These are phyloP conservation scores for Thelonectria rubi DNA, from an alignment of 2,329 filamentous ascomycete species.

Conservation along the genomic window DNA sequence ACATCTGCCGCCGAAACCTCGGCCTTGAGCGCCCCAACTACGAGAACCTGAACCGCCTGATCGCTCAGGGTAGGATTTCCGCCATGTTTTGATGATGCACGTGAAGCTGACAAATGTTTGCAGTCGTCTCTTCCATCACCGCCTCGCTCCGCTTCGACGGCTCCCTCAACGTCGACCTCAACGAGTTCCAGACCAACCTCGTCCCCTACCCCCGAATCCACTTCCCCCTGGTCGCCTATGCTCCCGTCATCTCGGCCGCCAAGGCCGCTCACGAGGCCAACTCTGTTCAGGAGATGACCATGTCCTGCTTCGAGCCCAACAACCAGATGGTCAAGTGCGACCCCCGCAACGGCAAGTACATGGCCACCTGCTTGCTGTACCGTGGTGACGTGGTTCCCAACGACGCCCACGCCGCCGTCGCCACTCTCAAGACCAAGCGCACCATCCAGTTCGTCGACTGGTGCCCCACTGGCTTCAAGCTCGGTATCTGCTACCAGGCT, in stretches of 20 bases:
- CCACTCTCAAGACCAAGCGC: constrained; percentile 98
- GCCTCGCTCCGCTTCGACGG: constrained; percentile 98
- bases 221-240: constrained; percentile 97
- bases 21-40: constrained; percentile 97
- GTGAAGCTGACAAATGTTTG: constrained; percentile 34
- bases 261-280: constrained; percentile 98
- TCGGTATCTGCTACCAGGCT: constrained; percentile 99
- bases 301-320: constrained; percentile 99
- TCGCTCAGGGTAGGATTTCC: constrained; percentile 80
- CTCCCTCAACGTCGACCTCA: constrained; percentile 98
- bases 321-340: constrained; percentile 99
- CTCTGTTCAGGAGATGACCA: constrained; percentile 97
- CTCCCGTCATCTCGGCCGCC: constrained; percentile 91
- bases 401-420: constrained; percentile 91
- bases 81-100: neutral
- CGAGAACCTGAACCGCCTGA: constrained; percentile 98
- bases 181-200: constrained; percentile 99
- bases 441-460: constrained; percentile 99
- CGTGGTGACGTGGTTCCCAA: constrained; percentile 98
- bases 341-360: constrained; percentile 98
- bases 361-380: constrained; percentile 98
- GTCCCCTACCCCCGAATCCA: constrained; percentile 99
- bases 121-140: constrained; percentile 97
- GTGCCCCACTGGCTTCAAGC: constrained; percentile 99
- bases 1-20: constrained; percentile 98